Evolutionary conservation across 192 early-diverging fungal species (phyloP).

Genomic region (Gonapodya prolifera): DNA sequence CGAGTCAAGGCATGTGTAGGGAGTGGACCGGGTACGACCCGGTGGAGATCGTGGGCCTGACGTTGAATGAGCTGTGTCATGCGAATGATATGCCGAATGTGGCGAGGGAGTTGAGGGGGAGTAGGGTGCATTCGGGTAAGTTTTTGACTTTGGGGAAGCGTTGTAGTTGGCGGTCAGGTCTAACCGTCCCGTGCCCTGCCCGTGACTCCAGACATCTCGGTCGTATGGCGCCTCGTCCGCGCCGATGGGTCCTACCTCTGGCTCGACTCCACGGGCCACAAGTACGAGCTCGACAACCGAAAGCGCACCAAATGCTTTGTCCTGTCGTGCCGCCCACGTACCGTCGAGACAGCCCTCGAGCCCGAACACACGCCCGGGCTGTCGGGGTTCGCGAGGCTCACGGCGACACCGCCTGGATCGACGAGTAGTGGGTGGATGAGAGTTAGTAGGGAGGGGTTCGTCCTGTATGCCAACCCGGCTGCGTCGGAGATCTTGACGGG

Average conservation of each 20-base stretch:
- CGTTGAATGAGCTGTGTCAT: not conserved
- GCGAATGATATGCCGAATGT: not conserved
- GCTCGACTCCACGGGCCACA: not conserved
- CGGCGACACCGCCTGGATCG: not conserved
- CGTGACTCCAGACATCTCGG: not conserved
- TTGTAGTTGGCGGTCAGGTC: too few relatives aligned
- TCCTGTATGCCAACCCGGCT: constrained; percentile 27
- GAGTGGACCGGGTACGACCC: not conserved
- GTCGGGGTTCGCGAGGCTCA: not conserved
- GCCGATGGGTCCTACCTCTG: not conserved
- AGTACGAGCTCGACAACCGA: not conserved
- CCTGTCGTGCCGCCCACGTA: not conserved
- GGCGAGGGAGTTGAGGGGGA: not conserved
- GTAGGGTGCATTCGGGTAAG: not conserved
- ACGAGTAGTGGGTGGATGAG: constrained; percentile 47
- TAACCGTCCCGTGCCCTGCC: not conserved
- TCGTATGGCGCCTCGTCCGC: not conserved
- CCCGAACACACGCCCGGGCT: not conserved
- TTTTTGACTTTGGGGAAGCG: not conserved
- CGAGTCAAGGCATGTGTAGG: not conserved
- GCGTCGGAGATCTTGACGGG: not conserved
- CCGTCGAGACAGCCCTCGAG: not conserved
- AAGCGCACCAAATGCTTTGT: not conserved
- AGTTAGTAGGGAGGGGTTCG: constrained; percentile 38
- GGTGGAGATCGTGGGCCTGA: not conserved